Evolutionary conservation across 257 asterid species (phyloP).

Genomic region (Leptodermis oblonga): DNA sequence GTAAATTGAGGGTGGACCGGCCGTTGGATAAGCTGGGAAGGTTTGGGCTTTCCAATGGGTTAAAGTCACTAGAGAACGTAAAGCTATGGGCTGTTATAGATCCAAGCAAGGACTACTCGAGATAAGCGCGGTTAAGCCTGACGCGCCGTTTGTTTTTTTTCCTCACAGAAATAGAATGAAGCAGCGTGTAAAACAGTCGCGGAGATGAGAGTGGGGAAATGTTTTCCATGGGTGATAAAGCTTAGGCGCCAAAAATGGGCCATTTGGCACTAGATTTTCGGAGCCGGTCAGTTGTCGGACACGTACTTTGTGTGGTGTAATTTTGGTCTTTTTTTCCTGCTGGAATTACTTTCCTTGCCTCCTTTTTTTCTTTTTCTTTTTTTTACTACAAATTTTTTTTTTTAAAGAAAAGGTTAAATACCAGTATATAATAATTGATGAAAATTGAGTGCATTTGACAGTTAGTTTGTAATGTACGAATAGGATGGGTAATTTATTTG

Average conservation of each 20-base stretch:
- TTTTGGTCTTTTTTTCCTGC: background rate
- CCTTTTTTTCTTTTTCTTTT: background rate
- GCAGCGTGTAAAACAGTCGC: background rate
- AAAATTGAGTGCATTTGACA: no score
- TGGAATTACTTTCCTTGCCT: background rate
- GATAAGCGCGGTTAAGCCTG: no score
- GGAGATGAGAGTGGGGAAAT: background rate
- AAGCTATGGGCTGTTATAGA: no score
- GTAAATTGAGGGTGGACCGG: background rate
- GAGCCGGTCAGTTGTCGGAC: constrained; percentile 17
- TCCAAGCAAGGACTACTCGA: background rate
- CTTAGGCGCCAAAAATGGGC: constrained; percentile 24
- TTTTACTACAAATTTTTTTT: background rate
- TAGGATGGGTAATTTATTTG: background rate
- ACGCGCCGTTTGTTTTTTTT: constrained; percentile 7
- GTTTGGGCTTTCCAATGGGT: no score
- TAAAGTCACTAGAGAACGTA: no score
- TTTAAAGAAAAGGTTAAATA: no score
- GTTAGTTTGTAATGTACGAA: no score
- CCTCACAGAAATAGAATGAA: background rate
- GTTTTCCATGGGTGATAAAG: background rate
- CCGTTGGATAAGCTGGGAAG: constrained; percentile 22
- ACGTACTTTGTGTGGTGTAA: constrained; percentile 15
- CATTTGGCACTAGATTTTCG: constrained; percentile 16
- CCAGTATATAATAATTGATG: no score